A percentile compares a stretch with the other conserved stretches of the same genome.
These are phyloP conservation scores for Tylopilus microsporus DNA, from an alignment of 1,284 basidiomycete genomes.

Conservation along the genomic window DNA sequence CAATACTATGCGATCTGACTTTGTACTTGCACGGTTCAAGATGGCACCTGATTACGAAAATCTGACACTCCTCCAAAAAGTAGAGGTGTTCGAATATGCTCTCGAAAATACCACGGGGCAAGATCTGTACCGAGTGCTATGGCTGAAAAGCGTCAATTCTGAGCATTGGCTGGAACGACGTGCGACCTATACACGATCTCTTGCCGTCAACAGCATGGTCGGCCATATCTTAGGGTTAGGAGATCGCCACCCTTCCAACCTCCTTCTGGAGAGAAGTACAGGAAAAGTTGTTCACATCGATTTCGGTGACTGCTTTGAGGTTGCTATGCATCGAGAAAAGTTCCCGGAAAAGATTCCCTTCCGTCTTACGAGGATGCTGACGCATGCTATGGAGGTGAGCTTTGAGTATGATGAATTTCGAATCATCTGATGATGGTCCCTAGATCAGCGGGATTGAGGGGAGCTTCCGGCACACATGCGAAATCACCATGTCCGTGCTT, in stretches of 20 bases:
- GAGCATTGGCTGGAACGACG: conserved; percentile 98
- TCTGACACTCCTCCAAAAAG: conserved; percentile 91
- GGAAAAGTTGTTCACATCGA: conserved; percentile 98
- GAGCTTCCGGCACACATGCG: conserved; percentile 93
- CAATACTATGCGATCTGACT: conserved; percentile 4
- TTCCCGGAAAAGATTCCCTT: conserved; percentile 99
- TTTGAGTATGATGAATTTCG: background rate
- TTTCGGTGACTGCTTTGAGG: conserved; percentile 94
- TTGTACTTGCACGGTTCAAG: conserved; percentile 38
- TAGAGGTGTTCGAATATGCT: conserved; percentile 99
- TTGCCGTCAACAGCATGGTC: conserved; percentile 95
- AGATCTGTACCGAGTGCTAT: conserved; percentile 96
- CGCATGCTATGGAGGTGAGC: conserved; percentile 96
- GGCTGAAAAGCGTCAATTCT: conserved; percentile 93
- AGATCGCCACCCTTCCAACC: conserved; percentile 97
- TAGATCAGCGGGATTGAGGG: conserved; percentile 96
- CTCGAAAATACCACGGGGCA: conserved; percentile 98
- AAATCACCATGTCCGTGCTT: conserved; percentile 95
- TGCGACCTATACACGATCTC: conserved; percentile 93
- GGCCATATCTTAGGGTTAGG: conserved; percentile 97
- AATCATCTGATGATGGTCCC: conserved; percentile 13
- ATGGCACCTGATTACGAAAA: conserved; percentile 99
- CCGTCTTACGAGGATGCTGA: conserved; percentile 96
- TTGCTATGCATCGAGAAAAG: conserved; percentile 95
- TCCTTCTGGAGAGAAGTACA: conserved; percentile 87